A percentile compares a stretch with the other conserved stretches of the same genome.
These are phyloP conservation scores for Xylariaceae sp. DNA, from an alignment of 2,329 filamentous ascomycete genomes.

Conservation along the genomic window DNA sequence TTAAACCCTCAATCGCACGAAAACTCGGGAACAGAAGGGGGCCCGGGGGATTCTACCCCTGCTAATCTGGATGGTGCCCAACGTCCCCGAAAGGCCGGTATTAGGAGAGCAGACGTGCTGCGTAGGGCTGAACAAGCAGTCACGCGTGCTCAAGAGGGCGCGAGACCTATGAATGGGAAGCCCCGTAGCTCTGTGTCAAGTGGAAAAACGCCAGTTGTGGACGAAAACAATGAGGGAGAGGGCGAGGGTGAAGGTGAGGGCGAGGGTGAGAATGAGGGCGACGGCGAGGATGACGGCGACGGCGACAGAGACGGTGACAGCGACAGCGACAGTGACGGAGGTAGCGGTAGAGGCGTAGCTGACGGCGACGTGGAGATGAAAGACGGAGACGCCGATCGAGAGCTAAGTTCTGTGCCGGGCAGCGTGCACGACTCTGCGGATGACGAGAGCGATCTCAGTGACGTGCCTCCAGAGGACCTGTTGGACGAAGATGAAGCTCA, in stretches of 20 bases:
- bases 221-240: constrained; percentile 27
- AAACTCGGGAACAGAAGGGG: constrained; percentile 35
- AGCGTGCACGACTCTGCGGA: constrained; percentile 63
- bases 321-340: constrained; percentile 36
- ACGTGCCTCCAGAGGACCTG: constrained; percentile 47
- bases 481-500: constrained; percentile 52
- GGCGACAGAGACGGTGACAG: no score
- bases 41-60: constrained; percentile 33
- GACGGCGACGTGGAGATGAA: constrained; percentile 43
- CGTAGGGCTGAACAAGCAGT: constrained; percentile 60
- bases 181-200: constrained; percentile 52
- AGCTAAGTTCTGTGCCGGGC: constrained; percentile 49
- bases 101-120: constrained; percentile 55
- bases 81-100: constrained; percentile 42
- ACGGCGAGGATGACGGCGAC: constrained; percentile 13
- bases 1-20: constrained; percentile 42
- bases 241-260: constrained; percentile 13
- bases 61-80: constrained; percentile 37
- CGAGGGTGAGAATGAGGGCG: constrained; percentile 24
- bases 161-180: constrained; percentile 42
- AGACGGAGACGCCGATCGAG: constrained; percentile 37
- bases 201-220: constrained; percentile 41
- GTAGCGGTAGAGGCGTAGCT: constrained; percentile 33
- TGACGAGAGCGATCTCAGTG: constrained; percentile 66
- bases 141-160: constrained; percentile 46